Evolutionary conservation across 257 asterid species (phyloP), one percentile per base, ranked within the genome.

Genomic region (Striga asiatica): DNA sequence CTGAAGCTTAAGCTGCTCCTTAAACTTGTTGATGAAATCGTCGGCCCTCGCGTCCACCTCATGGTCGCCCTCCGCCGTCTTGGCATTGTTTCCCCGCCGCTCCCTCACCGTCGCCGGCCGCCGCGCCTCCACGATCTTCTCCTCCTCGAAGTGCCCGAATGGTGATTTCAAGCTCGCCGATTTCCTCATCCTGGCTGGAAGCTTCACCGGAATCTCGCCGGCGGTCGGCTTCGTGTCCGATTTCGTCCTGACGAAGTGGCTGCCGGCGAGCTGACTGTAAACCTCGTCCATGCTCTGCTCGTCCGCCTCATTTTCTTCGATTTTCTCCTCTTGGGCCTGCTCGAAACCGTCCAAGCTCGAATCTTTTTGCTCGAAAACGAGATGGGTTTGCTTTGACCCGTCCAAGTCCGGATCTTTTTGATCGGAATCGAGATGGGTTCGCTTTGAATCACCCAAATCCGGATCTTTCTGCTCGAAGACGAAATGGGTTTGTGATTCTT

Each of bases 1-100:
- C 93, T 84, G 96, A 47, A 88, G 66, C 78, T 80, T 81, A 65
- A 88, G 53, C 85, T 88, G 91, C 67, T 84, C 80, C 84, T 84
- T 84, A 27, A 88, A 88, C 63, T 49, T 77, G 74, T 81, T 88
- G 61, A 88, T 88, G 73, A 88, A 88, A 39, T 78, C 95, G 48
- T 81, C 93, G 1, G 95, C 95, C 28, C 73, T 88, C 0, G 93
- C 87, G 60, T 88, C 95, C 0, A 88, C 95, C 22, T 65, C 89
- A 8, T 71, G 81, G 10, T 81, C 94, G 16, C 34, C 78, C 49
- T 57, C 83, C 7, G 75, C 8, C n/a, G 10, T 54, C 47, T 65
- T 73, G 27, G 77, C 68, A 24, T n/a, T n/a, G n/a, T n/a, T n/a
- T n/a, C 2, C 66, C 18, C 65, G 72, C 24, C 29, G 66, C 71